Evolutionary conservation across 2,329 filamentous ascomycete species (phyloP), one percentile per base, ranked within the genome.

Genomic region (Zopfia rhizophila): DNA sequence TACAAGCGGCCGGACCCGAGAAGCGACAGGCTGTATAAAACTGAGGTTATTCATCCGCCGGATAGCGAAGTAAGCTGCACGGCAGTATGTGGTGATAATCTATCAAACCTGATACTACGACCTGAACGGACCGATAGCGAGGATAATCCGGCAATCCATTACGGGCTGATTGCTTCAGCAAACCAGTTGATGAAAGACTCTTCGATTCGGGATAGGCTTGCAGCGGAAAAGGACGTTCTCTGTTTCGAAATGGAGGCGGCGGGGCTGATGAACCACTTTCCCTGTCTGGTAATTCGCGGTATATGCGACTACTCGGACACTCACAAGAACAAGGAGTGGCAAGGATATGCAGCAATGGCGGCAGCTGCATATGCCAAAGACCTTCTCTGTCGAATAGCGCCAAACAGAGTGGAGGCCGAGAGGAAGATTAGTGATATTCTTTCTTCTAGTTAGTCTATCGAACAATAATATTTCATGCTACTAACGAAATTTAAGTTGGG

Each of bases 1-100:
- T 72, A 65, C 40, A 4, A 45, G 18, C 54, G 58, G 25, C 69
- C 63, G 24, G 49, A 51, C n/a, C 18, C 28, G 23, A 50, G 24
- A 7, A 63, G 43, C 23, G 68, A 73, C 36, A 55, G 30, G 28
- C 47, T 73, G 7, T 73, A 68, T 51, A 17, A 45, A 33, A 22
- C 51, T 23, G 25, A 23, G n/a, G 25, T 60, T 31, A 16, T 27
- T 2, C 46, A 55, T 39, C 31, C 50, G 8, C 3, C n/a, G 4
- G 31, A 51, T 24, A 35, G 35, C 11, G 44, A 45, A 38, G 33
- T 17, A 22, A 17, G 4, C 24, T 60, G 57, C 46, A 31, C 28
- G 17, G 40, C 11, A 38, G 39, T 51, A 31, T 64, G 59, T 48
- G 47, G 59, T 27, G 33, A 43, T 45, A 48, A 56, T 44, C 36